These are phyloP conservation scores for Tylopilus felleus DNA, from an alignment of 768 basidiomycete genomes.

Conservation along the genomic window DNA sequence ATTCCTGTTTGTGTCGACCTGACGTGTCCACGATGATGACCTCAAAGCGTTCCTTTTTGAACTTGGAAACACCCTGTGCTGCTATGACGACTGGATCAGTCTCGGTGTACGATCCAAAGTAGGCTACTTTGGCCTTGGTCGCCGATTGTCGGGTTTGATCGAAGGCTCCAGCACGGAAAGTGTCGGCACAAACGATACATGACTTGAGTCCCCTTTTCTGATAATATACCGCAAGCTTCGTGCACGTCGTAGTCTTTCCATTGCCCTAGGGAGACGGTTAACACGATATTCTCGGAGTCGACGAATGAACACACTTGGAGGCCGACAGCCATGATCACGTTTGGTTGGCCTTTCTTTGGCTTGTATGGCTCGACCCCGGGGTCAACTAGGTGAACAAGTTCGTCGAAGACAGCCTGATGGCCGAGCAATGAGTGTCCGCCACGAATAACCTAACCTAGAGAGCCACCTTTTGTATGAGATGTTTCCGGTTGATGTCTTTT, in stretches of 20 bases:
- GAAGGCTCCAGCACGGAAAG: slow-evolving; percentile 98
- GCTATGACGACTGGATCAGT: slow-evolving; percentile 97
- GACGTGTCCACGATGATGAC: slow-evolving; percentile 99
- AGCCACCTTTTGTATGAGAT: slow-evolving; percentile 84
- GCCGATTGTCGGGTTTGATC: slow-evolving; percentile 99
- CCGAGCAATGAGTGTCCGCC: slow-evolving; percentile 10
- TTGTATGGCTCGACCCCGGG: slow-evolving; percentile 95
- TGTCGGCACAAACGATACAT: slow-evolving; percentile 97
- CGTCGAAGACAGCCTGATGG: slow-evolving; percentile 88
- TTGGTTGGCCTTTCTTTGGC: slow-evolving; percentile 90
- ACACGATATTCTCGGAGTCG: background rate
- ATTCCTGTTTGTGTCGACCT: slow-evolving; percentile 95
- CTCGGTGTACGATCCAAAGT: slow-evolving; percentile 98
- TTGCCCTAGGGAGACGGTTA: slow-evolving; percentile 63
- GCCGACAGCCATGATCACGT: slow-evolving; percentile 97
- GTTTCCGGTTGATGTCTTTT: slow-evolving; percentile 79
- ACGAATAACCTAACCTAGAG: background rate
- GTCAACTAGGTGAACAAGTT: slow-evolving; percentile 92
- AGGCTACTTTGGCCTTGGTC: slow-evolving; percentile 97
- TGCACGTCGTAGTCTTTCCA: slow-evolving; percentile 99
- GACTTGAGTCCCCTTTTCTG: slow-evolving; percentile 96
- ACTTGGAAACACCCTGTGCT: slow-evolving; percentile 91
- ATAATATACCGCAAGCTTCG: slow-evolving; percentile 96
- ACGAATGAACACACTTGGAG: slow-evolving; percentile 61
- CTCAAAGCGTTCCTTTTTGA: slow-evolving; percentile 97